Base-by-base conservation (phyloP, 257 asterid genomes). In the Capsicum chinense region DNA sequence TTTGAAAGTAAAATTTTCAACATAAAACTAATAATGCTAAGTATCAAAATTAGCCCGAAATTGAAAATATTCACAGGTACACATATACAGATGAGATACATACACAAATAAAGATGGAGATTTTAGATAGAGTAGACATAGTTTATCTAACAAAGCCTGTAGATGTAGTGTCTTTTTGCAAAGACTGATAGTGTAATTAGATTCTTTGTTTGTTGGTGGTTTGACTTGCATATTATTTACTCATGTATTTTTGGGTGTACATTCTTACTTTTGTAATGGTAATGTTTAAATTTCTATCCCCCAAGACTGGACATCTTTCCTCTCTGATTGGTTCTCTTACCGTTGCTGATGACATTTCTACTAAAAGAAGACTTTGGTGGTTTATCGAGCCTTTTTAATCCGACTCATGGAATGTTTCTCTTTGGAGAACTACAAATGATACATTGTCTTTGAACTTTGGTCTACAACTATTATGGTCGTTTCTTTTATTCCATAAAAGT, bases 381-480 rank as follows among this genome's bases (percentile, higher is more conserved):
- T 74, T 26, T 26, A 26, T 26, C 2, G 33, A 60, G 19, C 60
- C 44, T 48, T 12, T 74, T 11, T 74, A 50, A 48, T 47, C 42
- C 48, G 80, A 74, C 21, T 74, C 57, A 21, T 7, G 60, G 6
- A 21, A 21, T 74, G 2, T 26, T 60, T 74, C 42, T 74, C 44
- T 74, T 50, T 50, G 62, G n/a, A 21, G 11, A 74, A 21, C 11
- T 74, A 60, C 80, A 74, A 74, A 21, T 19, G 48, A 48, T 11
- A 74, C 50, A 19, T 26, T 76, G 15, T 54, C 63, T 76, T 52
- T 76, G 26, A 76, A 76, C 64, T 35, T 76, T 8, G 81, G 81
- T 76, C 10, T 74, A 33, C 60, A 74, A 21, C 50, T 21, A 50
- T 74, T 74, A 15, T 19, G 54, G 10, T 54, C 64, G 54, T 76